Base-by-base conservation (phyloP, 306 rosid species). In the Albizia julibrissin region DNA sequence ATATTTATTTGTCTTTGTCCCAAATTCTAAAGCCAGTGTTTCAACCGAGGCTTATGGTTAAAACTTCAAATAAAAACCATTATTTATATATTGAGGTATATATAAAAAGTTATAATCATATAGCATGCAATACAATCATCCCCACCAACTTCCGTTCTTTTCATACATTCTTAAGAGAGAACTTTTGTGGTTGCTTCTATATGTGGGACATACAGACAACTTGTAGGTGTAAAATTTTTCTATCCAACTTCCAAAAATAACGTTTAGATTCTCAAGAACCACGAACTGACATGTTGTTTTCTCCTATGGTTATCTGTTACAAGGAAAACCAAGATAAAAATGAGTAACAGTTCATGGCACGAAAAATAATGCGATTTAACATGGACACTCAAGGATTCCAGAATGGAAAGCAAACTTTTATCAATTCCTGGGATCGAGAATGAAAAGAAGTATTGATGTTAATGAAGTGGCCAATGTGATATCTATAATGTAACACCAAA, bases 281-380 rank as follows among this genome's bases (percentile, higher is more conserved):
- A 10, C 24, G 14, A 61, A 61, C 31, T 7, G 16, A 26, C 34
- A 37, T 4, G 80, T 16, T 66, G 43, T 50, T 83, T 85, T 77
- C 84, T 43, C 71, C 88, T 73, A 46, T 52, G 81, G 29, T 8
- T 76, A 76, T 87, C 93, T 92, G 92, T 76, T 75, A 46, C 47
- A 83, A 80, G 42, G 83, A 58, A 84, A 82, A 81, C 68, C 33
- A 84, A 80, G 67, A 70, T 52, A 49, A 62, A 75, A 69, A 81
- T 46, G 54, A 77, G 81, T 42, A 3, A 24, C 67, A 61, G 16
- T 11, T 10, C 33, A 61, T 61, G 34, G 9, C 67, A 61, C 12
- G 18, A 26, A 61, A 24, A 61, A 61, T 12, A 61, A 61, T 61
- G 34, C 3, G 18, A 26, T 12, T 6, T 61, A 12, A 24, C 34